A percentile compares a stretch with the other conserved stretches of the same genome.
Evolutionary conservation across 106 monocot genomes (phyloP).

Genomic region (Agapanthus africanus): DNA sequence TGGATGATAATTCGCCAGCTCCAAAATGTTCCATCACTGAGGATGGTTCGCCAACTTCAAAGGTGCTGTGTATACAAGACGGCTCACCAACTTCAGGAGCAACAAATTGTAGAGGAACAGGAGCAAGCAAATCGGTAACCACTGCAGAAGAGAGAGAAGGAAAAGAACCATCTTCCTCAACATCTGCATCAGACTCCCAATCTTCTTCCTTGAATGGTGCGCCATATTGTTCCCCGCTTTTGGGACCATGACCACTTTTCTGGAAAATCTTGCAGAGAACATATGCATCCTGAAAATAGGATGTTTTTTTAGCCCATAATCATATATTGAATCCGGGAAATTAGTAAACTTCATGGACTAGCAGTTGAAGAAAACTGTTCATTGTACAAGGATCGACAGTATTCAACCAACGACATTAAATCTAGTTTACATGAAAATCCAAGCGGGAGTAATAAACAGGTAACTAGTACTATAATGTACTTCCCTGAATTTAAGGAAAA

Average conservation of each 20-base stretch:
- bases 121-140: neutral
- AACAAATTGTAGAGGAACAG: constrained; percentile 8
- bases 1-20: neutral
- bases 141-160: constrained; percentile 5
- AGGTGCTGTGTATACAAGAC: neutral
- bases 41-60: constrained; percentile 10
- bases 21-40: neutral
- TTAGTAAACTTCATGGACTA: no score
- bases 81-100: constrained; percentile 17
- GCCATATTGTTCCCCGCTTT: constrained; percentile 89
- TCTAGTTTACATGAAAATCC: no score
- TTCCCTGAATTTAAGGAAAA: no score
- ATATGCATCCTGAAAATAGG: constrained; percentile 52
- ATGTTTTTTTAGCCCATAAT: no score
- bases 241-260: constrained; percentile 90
- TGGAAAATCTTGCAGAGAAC: constrained; percentile 65
- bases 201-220: constrained; percentile 82
- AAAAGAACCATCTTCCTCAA: constrained; percentile 16
- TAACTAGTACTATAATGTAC: no score
- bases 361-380: no score
- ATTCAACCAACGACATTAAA: no score
- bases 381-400: no score
- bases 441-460: no score
- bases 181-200: constrained; percentile 50
- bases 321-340: no score